Conservation (phyloP, 371 early-diverging fungal genomes). For the Lichtheimia ornata region DNA sequence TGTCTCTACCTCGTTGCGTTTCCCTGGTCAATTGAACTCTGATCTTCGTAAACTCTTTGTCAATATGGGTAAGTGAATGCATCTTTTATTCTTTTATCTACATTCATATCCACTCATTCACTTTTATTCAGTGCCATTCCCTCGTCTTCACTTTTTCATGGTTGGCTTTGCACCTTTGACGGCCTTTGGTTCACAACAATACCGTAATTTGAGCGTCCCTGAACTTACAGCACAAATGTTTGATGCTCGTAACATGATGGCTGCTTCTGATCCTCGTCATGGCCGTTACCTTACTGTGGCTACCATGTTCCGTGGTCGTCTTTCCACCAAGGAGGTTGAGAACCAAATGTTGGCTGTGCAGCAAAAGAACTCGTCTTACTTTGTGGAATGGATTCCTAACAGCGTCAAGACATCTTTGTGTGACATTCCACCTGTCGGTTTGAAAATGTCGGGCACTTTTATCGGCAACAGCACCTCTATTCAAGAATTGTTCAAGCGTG, state of each 20-base stretch:
- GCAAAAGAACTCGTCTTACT: slow-evolving; percentile 95
- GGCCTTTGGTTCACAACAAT: slow-evolving; percentile 85
- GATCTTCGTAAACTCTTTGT: slow-evolving; percentile 98
- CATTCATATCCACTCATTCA: not conserved
- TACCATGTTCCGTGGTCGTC: slow-evolving; percentile 98
- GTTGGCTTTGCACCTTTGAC: slow-evolving; percentile 98
- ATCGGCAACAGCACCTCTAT: slow-evolving; percentile 99
- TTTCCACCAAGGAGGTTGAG: slow-evolving; percentile 99
- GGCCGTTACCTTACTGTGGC: slow-evolving; percentile 98
- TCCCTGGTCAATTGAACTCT: slow-evolving; percentile 99
- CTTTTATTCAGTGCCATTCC: slow-evolving; percentile 85
- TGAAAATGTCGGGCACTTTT: slow-evolving; percentile 98
- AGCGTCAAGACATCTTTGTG: slow-evolving; percentile 99
- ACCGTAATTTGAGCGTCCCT: slow-evolving; percentile 89
- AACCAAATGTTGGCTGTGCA: slow-evolving; percentile 98
- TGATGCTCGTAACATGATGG: slow-evolving; percentile 99
- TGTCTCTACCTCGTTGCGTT: slow-evolving; percentile 96
- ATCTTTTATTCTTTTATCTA: not conserved
- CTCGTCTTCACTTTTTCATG: slow-evolving; percentile 99
- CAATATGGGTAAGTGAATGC: slow-evolving; percentile 76
- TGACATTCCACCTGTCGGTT: slow-evolving; percentile 96
- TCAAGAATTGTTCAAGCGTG: slow-evolving; percentile 98
- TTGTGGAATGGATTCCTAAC: slow-evolving; percentile 99
- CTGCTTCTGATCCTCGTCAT: slow-evolving; percentile 97
- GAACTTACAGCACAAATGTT: slow-evolving; percentile 99